Percentiles rank a stretch among this genome's conserved stretches.
Conservation (phyloP, 1,284 basidiomycete species). For the Sporisorium scitamineum region DNA sequence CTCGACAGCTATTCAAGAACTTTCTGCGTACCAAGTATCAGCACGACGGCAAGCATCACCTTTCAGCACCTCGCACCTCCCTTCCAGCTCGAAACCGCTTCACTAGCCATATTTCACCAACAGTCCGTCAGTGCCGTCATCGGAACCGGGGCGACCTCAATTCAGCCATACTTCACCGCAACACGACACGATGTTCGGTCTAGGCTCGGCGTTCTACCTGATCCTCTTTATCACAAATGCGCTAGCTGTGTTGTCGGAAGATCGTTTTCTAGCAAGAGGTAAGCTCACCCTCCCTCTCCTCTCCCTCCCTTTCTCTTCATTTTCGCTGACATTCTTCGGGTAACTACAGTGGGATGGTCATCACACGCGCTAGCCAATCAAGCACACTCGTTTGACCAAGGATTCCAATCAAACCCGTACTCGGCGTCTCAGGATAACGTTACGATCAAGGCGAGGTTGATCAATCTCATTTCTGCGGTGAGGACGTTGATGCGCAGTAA, state of each 20-base stretch:
- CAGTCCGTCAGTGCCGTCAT: too few species aligned
- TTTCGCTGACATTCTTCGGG: not conserved
- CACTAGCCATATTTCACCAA: too few species aligned
- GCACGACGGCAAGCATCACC: too few species aligned
- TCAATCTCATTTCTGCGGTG: slow-evolving; percentile 92
- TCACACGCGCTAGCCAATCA: slow-evolving; percentile 34
- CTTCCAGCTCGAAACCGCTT: too few species aligned
- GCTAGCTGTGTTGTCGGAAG: slow-evolving; percentile 92
- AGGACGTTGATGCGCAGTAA: slow-evolving; percentile 93
- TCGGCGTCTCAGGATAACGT: slow-evolving; percentile 25
- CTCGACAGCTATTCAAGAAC: too few species aligned
- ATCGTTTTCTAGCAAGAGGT: slow-evolving; percentile 93
- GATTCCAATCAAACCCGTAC: slow-evolving; percentile 36
- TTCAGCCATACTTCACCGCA: not conserved
- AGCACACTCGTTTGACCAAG: slow-evolving; percentile 37
- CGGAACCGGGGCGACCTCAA: too few species aligned
- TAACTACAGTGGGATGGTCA: slow-evolving; percentile 88
- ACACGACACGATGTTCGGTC: slow-evolving; percentile 43
- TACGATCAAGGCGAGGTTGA: slow-evolving; percentile 84
- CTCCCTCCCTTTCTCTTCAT: not conserved
- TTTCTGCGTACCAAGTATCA: too few species aligned
- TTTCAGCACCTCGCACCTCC: too few species aligned
- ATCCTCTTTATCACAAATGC: slow-evolving; percentile 87
- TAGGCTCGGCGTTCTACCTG: slow-evolving; percentile 71
- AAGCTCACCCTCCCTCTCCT: slow-evolving; percentile 68